Evolutionary conservation across 495 filamentous ascomycete species (phyloP), one percentile per base, ranked within the genome.

Genomic region (Mytilinidion resinicola): DNA sequence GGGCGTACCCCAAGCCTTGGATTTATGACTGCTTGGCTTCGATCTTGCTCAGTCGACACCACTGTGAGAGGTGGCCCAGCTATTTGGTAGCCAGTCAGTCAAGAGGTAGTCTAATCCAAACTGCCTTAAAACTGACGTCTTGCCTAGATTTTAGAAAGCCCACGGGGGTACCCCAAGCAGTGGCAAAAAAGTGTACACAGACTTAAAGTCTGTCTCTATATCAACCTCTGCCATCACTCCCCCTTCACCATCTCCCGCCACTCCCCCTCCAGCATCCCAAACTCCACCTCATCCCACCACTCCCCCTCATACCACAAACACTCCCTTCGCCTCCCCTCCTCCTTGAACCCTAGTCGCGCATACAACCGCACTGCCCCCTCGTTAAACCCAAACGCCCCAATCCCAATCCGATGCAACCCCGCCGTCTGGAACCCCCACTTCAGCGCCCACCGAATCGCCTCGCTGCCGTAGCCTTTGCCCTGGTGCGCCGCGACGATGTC

Each of bases 381-480:
- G 61, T 81, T 81, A 51, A 69, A 80, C 49, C 61, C 69, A 53
- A 78, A 76, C 0, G 66, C 66, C 17, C 56, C 49, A 8, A 80
- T 69, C 11, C 64, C 63, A n/a, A 79, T 67, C 34, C 76, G 63
- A 64, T 82, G 79, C 69, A 80, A 33, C 2, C 76, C 77, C 0
- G 70, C 73, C 34, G 69, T 63, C 46, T 63, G 53, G 57, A 82
- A 82, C 1, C 68, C 77, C 70, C 75, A 82, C 35, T 77, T 70
- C 52, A 81, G 42, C 9, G 54, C 69, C 80, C 80, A 82, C 47
- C 69, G 67, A 17, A 80, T 77, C 0, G 77, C 79, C 63, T 83
- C 80, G 12, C 61, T 62, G 1, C 79, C 80, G 50, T 82, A 83
- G n/a, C 80, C 80, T 42, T 74, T 62, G 0, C 78, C 72, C 10